Evolutionary conservation across 176 grass and related monocot genomes (phyloP).

Genomic region (Olyra latifolia): DNA sequence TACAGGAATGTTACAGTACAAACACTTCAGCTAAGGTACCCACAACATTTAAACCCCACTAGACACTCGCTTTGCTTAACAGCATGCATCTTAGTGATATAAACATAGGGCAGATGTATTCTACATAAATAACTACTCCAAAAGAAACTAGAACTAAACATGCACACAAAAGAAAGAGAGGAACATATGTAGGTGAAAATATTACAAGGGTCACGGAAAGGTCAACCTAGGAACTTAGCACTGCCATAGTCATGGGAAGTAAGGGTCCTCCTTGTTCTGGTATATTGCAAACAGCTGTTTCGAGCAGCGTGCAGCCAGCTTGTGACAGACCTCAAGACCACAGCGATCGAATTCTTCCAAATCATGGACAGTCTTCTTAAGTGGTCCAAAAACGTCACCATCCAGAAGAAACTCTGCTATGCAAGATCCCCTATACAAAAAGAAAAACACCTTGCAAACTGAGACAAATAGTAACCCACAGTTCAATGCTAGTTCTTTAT

Average conservation of each 20-base stretch:
- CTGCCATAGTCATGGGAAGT: slow-evolving; percentile 48
- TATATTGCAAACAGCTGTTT: slow-evolving; percentile 83
- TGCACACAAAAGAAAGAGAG: not conserved
- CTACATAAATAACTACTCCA: not conserved
- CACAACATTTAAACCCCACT: not conserved
- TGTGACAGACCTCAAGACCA: slow-evolving; percentile 50
- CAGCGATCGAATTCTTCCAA: slow-evolving; percentile 38
- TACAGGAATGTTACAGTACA: not conserved
- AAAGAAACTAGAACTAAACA: slow-evolving; percentile 1
- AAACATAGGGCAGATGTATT: not conserved
- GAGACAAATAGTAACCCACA: not conserved
- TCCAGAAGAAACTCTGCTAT: slow-evolving; percentile 74
- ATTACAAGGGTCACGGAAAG: not conserved
- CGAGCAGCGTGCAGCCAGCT: slow-evolving; percentile 52
- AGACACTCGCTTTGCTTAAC: not conserved
- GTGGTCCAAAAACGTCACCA: slow-evolving; percentile 50
- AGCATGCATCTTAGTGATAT: not conserved
- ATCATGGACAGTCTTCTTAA: slow-evolving; percentile 57
- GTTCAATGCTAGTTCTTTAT: not conserved
- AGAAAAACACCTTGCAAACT: slow-evolving; percentile 9
- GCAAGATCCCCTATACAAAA: slow-evolving; percentile 48
- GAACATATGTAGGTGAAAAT: not conserved
- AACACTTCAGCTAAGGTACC: not conserved
- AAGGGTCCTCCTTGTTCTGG: slow-evolving; percentile 60
- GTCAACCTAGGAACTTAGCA: not conserved